Conservation (phyloP, 1,139 yeast genomes). For the Pichia sp. region DNA sequence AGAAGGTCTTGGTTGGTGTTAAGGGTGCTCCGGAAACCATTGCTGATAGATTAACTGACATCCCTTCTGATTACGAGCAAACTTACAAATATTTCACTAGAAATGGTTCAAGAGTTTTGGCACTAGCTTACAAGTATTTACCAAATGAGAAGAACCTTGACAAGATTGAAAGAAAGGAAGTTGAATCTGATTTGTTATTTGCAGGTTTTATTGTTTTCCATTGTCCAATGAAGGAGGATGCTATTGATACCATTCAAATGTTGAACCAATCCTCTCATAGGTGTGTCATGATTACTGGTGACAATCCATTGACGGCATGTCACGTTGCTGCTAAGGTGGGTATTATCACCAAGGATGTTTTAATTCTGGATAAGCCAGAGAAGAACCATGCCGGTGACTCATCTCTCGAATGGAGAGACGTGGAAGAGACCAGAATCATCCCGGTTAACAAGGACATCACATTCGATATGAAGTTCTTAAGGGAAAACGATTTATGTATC, state of each 20-base stretch:
- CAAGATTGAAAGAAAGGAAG: slow-evolving; percentile 58
- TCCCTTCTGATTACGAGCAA: slow-evolving; percentile 79
- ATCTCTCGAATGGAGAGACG: slow-evolving; percentile 78
- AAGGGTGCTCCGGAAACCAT: slow-evolving; percentile 99
- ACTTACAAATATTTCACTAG: slow-evolving; percentile 88
- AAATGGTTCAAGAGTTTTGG: slow-evolving; percentile 94
- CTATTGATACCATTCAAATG: slow-evolving; percentile 84
- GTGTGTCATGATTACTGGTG: slow-evolving; percentile 97
- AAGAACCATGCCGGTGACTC: slow-evolving; percentile 40
- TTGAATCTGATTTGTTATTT: slow-evolving; percentile 69
- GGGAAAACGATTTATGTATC: slow-evolving; percentile 76
- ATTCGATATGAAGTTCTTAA: slow-evolving; percentile 52
- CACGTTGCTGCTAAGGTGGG: slow-evolving; percentile 94
- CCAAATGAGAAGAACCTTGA: slow-evolving; percentile 42
- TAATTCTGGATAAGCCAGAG: slow-evolving; percentile 84
- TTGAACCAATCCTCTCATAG: slow-evolving; percentile 94
- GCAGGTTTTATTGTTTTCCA: slow-evolving; percentile 96
- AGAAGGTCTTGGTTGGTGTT: slow-evolving; percentile 68
- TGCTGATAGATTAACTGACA: slow-evolving; percentile 60
- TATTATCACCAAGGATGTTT: slow-evolving; percentile 73
- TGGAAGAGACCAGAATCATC: slow-evolving; percentile 64
- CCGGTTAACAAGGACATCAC: slow-evolving; percentile 55
- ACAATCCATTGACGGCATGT: slow-evolving; percentile 96
- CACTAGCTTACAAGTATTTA: slow-evolving; percentile 77
- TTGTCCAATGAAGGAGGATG: slow-evolving; percentile 93